These are phyloP conservation scores for Ilyonectria sp. DNA, from an alignment of 2,329 filamentous ascomycete species.

Conservation along the genomic window DNA sequence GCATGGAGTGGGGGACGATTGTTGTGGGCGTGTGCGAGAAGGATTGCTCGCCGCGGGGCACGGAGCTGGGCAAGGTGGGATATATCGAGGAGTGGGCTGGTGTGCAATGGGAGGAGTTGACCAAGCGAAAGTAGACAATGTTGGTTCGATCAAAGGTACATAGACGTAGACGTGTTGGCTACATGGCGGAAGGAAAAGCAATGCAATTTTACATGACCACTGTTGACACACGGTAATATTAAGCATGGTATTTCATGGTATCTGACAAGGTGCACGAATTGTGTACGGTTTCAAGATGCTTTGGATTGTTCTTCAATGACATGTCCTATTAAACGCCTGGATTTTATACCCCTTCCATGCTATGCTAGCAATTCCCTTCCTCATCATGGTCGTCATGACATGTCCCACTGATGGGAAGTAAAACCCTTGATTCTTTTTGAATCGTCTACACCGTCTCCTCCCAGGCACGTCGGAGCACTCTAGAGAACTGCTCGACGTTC, in stretches of 20 bases:
- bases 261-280: slow-evolving; percentile 49
- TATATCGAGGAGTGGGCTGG: slow-evolving; percentile 98
- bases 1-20: slow-evolving; percentile 99
- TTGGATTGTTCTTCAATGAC: slow-evolving; percentile 54
- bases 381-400: slow-evolving; percentile 51
- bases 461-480: slow-evolving; percentile 87
- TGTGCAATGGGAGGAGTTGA: slow-evolving; percentile 94
- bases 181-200: slow-evolving; percentile 42
- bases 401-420: slow-evolving; percentile 44
- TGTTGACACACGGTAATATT: slow-evolving; percentile 24
- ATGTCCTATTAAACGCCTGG: slow-evolving; percentile 56
- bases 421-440: slow-evolving; percentile 37
- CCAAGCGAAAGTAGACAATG: slow-evolving; percentile 52
- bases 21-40: slow-evolving; percentile 86
- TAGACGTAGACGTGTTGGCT: slow-evolving; percentile 31
- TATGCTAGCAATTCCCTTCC: slow-evolving; percentile 49
- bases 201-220: slow-evolving; percentile 19
- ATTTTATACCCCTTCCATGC: slow-evolving; percentile 51
- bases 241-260: slow-evolving; percentile 24
- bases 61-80: slow-evolving; percentile 74
- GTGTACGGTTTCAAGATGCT: slow-evolving; percentile 48
- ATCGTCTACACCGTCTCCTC: slow-evolving; percentile 71
- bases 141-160: slow-evolving; percentile 9
- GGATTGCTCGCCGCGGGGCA: slow-evolving; percentile 79
- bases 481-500: slow-evolving; percentile 87